phyloP scores from a whole-genome alignment of 1,139 yeast species.

The Ogataea hybrid region DNA sequence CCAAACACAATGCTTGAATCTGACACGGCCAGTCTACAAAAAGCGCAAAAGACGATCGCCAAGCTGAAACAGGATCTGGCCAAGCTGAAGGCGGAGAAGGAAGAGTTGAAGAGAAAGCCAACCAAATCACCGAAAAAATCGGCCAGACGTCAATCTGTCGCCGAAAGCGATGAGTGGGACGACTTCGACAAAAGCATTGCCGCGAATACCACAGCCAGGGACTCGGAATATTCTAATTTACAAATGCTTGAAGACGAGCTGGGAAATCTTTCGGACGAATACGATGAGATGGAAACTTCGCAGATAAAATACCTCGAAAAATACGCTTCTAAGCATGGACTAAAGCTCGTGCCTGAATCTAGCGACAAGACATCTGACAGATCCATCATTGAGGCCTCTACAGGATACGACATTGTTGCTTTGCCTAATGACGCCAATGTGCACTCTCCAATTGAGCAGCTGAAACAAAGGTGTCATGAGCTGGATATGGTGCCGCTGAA shows the following conservation, averaged over 20 bases:
- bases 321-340: slow-evolving; percentile 49
- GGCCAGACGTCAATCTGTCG: neutral
- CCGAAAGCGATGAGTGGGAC: slow-evolving; percentile 33
- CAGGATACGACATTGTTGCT: slow-evolving; percentile 28
- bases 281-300: slow-evolving; percentile 17
- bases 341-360: slow-evolving; percentile 48
- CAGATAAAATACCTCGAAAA: slow-evolving; percentile 37
- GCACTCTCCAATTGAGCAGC: slow-evolving; percentile 8
- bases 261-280: slow-evolving; percentile 13
- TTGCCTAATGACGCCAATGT: slow-evolving; percentile 25
- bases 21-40: slow-evolving; percentile 68
- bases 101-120: slow-evolving; percentile 23
- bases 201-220: slow-evolving; percentile 10
- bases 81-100: slow-evolving; percentile 38
- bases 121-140: neutral
- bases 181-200: slow-evolving; percentile 25
- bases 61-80: slow-evolving; percentile 51
- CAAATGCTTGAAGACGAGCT: slow-evolving; percentile 19
- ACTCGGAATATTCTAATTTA: slow-evolving; percentile 9
- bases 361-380: slow-evolving; percentile 36
- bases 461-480: slow-evolving; percentile 20
- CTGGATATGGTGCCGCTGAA: slow-evolving; percentile 39
- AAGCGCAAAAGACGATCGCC: slow-evolving; percentile 60
- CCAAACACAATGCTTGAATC: slow-evolving; percentile 55
- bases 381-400: slow-evolving; percentile 29